phyloP scores from a whole-genome alignment of 768 basidiomycete species.

The Lanmaoa rubissima region DNA sequence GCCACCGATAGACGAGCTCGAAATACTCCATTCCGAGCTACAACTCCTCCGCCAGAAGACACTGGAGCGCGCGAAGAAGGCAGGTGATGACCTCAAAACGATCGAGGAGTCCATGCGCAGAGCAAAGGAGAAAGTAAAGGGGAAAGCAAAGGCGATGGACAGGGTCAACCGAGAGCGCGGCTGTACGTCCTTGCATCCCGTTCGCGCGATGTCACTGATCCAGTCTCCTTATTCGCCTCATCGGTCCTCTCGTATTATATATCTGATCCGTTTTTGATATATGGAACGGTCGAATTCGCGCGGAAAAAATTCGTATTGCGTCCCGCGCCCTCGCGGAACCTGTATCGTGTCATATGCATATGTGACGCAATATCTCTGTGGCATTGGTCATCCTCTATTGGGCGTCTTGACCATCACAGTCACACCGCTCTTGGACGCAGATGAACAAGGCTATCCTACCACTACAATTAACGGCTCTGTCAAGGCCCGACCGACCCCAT shows the following conservation, averaged over 20 bases:
- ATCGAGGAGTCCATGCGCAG: conserved; percentile 76
- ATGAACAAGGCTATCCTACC: conserved; percentile 42
- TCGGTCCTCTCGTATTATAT: conserved; percentile 7
- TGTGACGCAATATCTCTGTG: conserved; percentile 16
- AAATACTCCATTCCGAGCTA: conserved; percentile 62
- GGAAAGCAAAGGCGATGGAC: conserved; percentile 68
- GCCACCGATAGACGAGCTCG: conserved; percentile 72
- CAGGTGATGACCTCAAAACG: conserved; percentile 67
- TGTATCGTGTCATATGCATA: not conserved
- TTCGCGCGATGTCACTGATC: conserved; percentile 11
- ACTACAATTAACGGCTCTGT: conserved; percentile 33
- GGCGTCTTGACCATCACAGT: conserved; percentile 22
- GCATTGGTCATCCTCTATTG: conserved; percentile 2
- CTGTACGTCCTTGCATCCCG: conserved; percentile 52
- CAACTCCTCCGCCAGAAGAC: conserved; percentile 49
- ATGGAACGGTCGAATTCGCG: conserved; percentile 10
- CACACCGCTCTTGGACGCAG: conserved; percentile 51
- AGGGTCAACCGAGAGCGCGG: conserved; percentile 73
- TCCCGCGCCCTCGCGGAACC: not conserved
- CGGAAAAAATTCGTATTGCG: conserved; percentile 4
- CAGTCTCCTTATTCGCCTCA: conserved; percentile 14
- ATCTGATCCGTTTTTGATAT: conserved; percentile 4
- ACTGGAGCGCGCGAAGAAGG: conserved; percentile 68
- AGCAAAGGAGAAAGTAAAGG: conserved; percentile 73
- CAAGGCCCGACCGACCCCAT: conserved; percentile 49